A percentile compares a stretch with the other conserved stretches of the same genome.
phyloP scores from a whole-genome alignment of 352 stramenopile genomes.

The Aphanomyces cochlioides region DNA sequence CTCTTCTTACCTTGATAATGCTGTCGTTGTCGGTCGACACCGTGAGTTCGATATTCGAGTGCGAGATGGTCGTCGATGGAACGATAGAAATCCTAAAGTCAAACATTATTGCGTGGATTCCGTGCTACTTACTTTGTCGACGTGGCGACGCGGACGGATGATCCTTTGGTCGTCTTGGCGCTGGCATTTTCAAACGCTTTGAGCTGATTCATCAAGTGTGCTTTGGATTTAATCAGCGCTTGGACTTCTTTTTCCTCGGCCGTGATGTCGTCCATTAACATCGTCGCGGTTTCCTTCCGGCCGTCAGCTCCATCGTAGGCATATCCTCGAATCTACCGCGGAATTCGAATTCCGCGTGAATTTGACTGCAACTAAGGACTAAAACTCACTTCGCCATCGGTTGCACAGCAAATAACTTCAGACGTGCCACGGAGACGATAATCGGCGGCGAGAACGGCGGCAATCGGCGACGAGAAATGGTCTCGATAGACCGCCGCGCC shows the following conservation, averaged over 20 bases:
- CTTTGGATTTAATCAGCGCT: constrained; percentile 79
- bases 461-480: constrained; percentile 55
- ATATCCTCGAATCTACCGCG: constrained; percentile 57
- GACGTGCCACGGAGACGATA: constrained; percentile 86
- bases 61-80: constrained; percentile 48
- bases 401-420: constrained; percentile 84
- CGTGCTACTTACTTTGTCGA: constrained; percentile 4
- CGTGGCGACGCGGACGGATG: constrained; percentile 22
- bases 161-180: constrained; percentile 25
- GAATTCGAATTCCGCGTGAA: neutral
- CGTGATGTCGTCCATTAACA: constrained; percentile 29
- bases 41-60: constrained; percentile 68
- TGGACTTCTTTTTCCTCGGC: constrained; percentile 60
- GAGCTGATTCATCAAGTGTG: constrained; percentile 68
- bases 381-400: constrained; percentile 56
- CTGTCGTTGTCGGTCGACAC: constrained; percentile 80
- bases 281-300: constrained; percentile 37
- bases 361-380: neutral
- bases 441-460: constrained; percentile 71
- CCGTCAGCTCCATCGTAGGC: constrained; percentile 36
- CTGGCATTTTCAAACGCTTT: constrained; percentile 62
- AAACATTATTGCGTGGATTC: constrained; percentile 39
- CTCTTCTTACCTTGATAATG: constrained; percentile 53
- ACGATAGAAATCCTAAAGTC: constrained; percentile 56
- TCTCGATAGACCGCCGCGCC: constrained; percentile 85